Evolutionary conservation across 257 asterid genomes (phyloP).

Genomic region (Solanum paucissectum): DNA sequence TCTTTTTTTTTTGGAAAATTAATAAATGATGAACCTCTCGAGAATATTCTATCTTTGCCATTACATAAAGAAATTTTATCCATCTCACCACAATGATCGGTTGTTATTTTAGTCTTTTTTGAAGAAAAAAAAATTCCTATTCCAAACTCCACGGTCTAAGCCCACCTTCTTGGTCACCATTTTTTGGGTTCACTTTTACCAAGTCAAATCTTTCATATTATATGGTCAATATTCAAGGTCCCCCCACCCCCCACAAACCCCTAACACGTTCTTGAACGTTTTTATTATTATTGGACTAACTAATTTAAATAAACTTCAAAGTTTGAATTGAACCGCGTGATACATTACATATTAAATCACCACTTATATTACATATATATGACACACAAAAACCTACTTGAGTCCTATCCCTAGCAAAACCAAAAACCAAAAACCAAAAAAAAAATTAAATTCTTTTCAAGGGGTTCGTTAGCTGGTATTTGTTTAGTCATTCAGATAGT

Average conservation of each 20-base stretch:
- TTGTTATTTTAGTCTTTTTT: not conserved
- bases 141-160: not conserved
- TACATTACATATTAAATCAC: not conserved
- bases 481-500: not conserved
- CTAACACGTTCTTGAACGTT: not conserved
- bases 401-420: not conserved
- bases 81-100: accelerated
- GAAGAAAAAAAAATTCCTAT: not conserved
- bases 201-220: not conserved
- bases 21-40: not conserved
- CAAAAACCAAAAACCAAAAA: not conserved
- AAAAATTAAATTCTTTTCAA: not conserved
- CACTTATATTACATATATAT: not conserved
- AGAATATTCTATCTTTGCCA: not conserved
- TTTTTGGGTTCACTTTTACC: not conserved
- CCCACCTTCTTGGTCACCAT: not conserved
- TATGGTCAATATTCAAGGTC: not conserved
- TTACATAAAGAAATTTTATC: not conserved
- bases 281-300: not conserved
- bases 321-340: not conserved
- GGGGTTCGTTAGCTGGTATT: not conserved
- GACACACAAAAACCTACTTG: not conserved
- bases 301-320: not conserved
- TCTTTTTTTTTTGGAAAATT: too few species aligned
- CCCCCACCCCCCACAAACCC: not conserved